These are phyloP conservation scores for Xylaria arbuscula DNA, from an alignment of 2,329 filamentous ascomycete genomes.

Conservation along the genomic window DNA sequence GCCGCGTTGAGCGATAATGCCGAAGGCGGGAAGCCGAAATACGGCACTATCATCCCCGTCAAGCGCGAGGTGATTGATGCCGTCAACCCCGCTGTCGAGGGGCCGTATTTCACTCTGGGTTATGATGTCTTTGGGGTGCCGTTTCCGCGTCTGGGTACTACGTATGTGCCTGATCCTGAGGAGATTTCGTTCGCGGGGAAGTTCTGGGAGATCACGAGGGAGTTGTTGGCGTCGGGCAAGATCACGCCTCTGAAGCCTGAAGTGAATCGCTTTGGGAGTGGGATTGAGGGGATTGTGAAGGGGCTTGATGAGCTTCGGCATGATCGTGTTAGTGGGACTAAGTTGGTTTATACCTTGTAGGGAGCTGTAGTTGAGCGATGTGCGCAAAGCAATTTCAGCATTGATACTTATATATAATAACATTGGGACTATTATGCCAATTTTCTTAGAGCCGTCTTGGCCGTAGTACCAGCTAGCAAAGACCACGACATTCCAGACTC, in stretches of 20 bases:
- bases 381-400: background rate
- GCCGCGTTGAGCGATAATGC: slow-evolving; percentile 35
- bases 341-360: slow-evolving; percentile 58
- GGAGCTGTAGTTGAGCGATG: no score
- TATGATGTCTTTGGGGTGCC: slow-evolving; percentile 57
- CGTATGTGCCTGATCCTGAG: slow-evolving; percentile 42
- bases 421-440: no score
- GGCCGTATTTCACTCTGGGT: slow-evolving; percentile 49
- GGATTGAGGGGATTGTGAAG: slow-evolving; percentile 52
- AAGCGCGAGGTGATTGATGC: slow-evolving; percentile 28
- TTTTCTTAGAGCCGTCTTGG: no score
- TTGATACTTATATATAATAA: no score
- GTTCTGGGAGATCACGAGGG: slow-evolving; percentile 53
- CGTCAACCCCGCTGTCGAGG: slow-evolving; percentile 52
- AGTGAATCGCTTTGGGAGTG: slow-evolving; percentile 47
- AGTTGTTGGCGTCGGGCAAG: slow-evolving; percentile 52
- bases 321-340: slow-evolving; percentile 55
- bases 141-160: slow-evolving; percentile 51
- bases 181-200: slow-evolving; percentile 40
- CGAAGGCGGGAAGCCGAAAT: slow-evolving; percentile 26
- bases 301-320: slow-evolving; percentile 51
- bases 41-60: slow-evolving; percentile 30
- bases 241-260: slow-evolving; percentile 52
- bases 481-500: no score
- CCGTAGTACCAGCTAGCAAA: no score